These are phyloP conservation scores for Neonectria sp. DNA, from an alignment of 2,329 filamentous ascomycete genomes.

Conservation along the genomic window DNA sequence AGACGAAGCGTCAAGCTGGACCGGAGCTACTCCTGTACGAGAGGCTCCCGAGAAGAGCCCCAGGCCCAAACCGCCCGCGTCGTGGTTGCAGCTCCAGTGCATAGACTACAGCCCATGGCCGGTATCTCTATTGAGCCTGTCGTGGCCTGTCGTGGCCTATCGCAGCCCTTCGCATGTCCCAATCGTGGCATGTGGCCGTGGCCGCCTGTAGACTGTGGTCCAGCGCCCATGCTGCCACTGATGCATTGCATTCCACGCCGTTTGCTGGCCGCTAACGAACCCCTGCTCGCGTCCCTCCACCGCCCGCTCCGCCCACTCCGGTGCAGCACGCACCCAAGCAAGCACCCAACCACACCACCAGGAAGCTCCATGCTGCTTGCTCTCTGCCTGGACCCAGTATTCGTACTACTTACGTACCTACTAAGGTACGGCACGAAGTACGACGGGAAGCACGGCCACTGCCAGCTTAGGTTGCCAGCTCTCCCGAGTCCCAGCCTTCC, in stretches of 20 bases:
- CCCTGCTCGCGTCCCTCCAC: constrained; percentile 26
- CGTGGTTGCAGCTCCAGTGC: neutral
- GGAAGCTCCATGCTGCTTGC: constrained; percentile 20
- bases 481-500: constrained; percentile 21
- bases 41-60: neutral
- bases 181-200: no score
- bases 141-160: constrained; percentile 11
- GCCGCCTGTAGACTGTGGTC: neutral
- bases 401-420: neutral
- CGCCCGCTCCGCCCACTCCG: constrained; percentile 23
- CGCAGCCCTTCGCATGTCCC: neutral
- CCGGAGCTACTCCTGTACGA: neutral
- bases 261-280: constrained; percentile 12
- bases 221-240: constrained; percentile 12
- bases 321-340: constrained; percentile 17
- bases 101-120: neutral
- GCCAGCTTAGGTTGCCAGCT: constrained; percentile 10
- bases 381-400: constrained; percentile 24
- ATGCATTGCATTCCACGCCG: constrained; percentile 26
- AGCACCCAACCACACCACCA: constrained; percentile 27
- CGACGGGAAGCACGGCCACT: no score
- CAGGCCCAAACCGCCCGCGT: neutral
- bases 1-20: neutral
- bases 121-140: neutral
- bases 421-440: neutral